Evolutionary conservation across 2,329 filamentous ascomycete genomes (phyloP).

Genomic region (Diplodia sapinea): DNA sequence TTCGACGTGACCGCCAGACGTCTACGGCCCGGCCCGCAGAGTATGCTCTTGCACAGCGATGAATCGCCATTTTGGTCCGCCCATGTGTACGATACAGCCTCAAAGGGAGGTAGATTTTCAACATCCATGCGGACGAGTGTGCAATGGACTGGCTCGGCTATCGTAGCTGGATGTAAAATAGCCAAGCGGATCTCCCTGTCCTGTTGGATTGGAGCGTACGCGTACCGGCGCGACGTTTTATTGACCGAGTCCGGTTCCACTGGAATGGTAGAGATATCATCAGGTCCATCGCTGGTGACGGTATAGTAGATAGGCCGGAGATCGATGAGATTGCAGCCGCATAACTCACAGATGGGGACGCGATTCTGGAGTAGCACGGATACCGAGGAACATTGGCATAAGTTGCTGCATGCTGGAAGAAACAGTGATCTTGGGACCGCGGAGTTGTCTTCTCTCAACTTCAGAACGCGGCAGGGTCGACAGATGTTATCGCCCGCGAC

Average conservation of each 20-base stretch:
- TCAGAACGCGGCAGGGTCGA: background rate
- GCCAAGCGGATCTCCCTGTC: background rate
- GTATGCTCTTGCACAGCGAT: background rate
- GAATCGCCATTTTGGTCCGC: background rate
- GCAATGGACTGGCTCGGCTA: background rate
- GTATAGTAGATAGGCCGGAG: background rate
- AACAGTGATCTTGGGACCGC: background rate
- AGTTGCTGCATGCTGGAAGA: background rate
- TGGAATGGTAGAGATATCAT: background rate
- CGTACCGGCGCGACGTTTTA: background rate
- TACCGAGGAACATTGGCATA: background rate
- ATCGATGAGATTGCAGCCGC: background rate
- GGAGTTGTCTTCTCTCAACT: background rate
- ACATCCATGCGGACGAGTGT: background rate
- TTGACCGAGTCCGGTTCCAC: background rate
- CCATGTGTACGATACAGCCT: slow-evolving; percentile 12
- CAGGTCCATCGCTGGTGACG: background rate
- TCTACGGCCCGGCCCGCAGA: background rate
- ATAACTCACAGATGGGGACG: background rate
- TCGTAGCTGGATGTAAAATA: background rate
- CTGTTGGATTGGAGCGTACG: background rate
- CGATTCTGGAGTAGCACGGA: background rate
- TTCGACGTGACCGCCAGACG: background rate
- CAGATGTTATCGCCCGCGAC: background rate
- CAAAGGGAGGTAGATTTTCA: background rate